Base-by-base conservation (phyloP, 768 basidiomycete genomes). In the Rossbeevera mucosa region DNA sequence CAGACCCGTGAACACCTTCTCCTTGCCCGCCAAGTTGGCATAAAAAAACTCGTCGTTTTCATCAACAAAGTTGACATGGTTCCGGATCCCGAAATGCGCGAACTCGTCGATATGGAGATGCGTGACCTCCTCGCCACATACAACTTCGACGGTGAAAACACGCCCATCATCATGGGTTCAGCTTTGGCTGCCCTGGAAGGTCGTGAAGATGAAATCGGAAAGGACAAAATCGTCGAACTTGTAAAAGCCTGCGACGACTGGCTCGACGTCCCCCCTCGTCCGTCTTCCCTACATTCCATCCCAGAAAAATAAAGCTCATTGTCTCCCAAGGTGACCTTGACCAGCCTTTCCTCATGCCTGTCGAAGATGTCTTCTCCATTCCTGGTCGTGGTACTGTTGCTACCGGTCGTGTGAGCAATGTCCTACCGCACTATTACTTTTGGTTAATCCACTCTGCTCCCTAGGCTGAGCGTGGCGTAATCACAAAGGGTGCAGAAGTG, bases 31-130 rank as follows among this genome's bases (percentile, higher is more conserved):
- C 96, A 99, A 75, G 94, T 98, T 58, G 96, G 96, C 59, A 88
- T 99, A 67, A 93, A 94, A 75, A 89, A 86, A 71, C 83, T 99
- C 31, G 93, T 98, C 53, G 96, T 99, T 59, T 99, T 96, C 79
- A 94, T 99, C 72, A 99, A 99, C 88, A 99, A 99, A 75, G 86
- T 99, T 55, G 96, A 99, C 74, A 83, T 87, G 76, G 89, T 98
- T 53, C 82, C 87, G 55, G 96, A 99, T 79, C 83, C 87, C 5
- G 96, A 99, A 79, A 97, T 99, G 94, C 76, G 98, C 51, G 93
- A 96, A 76, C 87, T 99, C 54, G 96, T 99, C 55, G 96, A 99
- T 62, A 98, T 99, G 94, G 96, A 99, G 80, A 99, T 99, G 86
- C 86, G 96, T 54, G 96, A 99, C 66, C 79, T 99, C 11, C 80